Conservation (phyloP, 1,284 basidiomycete species). For the Earliella scabrosa region DNA sequence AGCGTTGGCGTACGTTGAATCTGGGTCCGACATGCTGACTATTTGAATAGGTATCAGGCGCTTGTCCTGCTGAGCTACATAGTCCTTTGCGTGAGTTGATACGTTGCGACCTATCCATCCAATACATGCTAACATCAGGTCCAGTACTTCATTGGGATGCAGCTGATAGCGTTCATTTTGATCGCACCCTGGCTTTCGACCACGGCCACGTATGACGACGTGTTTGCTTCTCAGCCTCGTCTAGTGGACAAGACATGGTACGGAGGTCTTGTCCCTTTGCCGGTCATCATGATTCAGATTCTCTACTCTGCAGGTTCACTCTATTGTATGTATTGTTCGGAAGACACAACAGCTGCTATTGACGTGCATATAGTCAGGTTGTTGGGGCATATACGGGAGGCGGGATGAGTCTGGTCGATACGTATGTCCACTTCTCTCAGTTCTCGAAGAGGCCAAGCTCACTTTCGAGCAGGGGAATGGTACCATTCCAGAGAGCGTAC, state of each 20-base stretch:
- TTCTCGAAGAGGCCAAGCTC: not conserved
- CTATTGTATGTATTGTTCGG: conserved; percentile 42
- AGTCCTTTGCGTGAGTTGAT: conserved; percentile 45
- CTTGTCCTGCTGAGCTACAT: conserved; percentile 47
- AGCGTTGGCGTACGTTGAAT: too few species aligned
- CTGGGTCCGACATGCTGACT: too few species aligned
- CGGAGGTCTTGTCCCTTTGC: conserved; percentile 12
- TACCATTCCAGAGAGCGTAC: conserved; percentile 57
- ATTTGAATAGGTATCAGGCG: conserved; percentile 28
- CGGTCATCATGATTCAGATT: too few species aligned
- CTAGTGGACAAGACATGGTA: conserved; percentile 55
- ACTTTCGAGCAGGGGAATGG: conserved; percentile 47
- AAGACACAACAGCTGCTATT: too few species aligned
- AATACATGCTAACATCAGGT: not conserved
- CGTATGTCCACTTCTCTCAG: conserved; percentile 38
- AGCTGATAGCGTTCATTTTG: conserved; percentile 64
- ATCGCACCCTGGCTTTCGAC: conserved; percentile 54
- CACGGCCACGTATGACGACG: conserved; percentile 46
- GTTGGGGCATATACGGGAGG: conserved; percentile 59
- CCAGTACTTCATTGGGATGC: conserved; percentile 55
- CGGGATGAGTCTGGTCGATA: conserved; percentile 56
- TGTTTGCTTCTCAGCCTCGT: conserved; percentile 49
- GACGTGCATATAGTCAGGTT: conserved; percentile 37
- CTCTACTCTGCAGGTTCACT: conserved; percentile 49
- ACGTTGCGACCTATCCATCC: not conserved